phyloP scores from a whole-genome alignment of 352 stramenopile species.

The Phytophthora quininea region DNA sequence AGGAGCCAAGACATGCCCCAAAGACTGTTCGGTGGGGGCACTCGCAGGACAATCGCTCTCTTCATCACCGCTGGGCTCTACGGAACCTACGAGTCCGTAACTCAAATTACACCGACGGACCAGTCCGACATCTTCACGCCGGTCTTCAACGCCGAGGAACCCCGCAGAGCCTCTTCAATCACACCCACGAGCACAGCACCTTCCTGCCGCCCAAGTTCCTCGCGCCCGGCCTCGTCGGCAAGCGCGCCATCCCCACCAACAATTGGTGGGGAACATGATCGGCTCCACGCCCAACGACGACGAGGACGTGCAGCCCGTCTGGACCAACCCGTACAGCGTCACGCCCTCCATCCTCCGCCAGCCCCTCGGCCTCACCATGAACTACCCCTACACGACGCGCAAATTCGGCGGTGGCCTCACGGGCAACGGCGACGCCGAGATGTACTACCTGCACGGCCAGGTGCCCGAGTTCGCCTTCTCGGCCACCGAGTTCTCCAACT shows the following conservation, averaged over 20 bases:
- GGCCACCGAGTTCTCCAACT: constrained; percentile 52
- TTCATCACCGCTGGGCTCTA: neutral
- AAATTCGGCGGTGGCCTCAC: constrained; percentile 52
- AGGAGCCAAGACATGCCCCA: neutral
- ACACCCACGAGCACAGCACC: constrained; percentile 6
- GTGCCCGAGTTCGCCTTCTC: constrained; percentile 59
- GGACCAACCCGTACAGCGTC: constrained; percentile 57
- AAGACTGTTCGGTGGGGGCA: neutral
- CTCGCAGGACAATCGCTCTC: neutral
- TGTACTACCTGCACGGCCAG: constrained; percentile 58
- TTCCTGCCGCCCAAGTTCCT: constrained; percentile 3
- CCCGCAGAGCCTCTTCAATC: constrained; percentile 2
- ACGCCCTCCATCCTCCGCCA: constrained; percentile 42
- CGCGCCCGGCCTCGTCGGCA: neutral
- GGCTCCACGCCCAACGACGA: constrained; percentile 7
- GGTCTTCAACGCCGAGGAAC: constrained; percentile 1
- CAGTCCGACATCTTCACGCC: constrained; percentile 3
- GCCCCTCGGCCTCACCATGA: constrained; percentile 56
- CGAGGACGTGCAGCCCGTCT: constrained; percentile 35
- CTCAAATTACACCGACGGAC: neutral
- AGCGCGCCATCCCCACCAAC: constrained; percentile 3
- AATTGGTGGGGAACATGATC: constrained; percentile 10
- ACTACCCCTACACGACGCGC: constrained; percentile 61
- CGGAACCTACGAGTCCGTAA: neutral
- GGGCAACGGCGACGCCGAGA: constrained; percentile 49